Evolutionary conservation across 257 asterid species (phyloP).

Genomic region (Gentiana dahurica): DNA sequence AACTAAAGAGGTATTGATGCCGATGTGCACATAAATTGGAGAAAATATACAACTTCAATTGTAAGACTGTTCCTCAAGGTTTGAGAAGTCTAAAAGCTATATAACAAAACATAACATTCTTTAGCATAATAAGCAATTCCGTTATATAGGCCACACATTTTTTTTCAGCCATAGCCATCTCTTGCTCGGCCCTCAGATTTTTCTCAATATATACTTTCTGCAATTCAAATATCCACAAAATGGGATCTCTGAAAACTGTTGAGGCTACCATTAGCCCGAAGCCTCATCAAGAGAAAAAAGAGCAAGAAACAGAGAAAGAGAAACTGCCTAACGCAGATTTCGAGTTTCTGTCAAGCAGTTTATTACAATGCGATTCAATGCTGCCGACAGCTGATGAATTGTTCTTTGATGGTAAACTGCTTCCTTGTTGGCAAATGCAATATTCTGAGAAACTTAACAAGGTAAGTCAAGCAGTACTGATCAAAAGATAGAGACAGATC

Average conservation of each 20-base stretch:
- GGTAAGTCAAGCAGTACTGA: constrained; percentile 36
- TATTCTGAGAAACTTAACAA: constrained; percentile 42
- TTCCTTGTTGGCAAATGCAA: constrained; percentile 56
- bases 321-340: constrained; percentile 33
- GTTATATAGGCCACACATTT: no score
- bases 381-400: constrained; percentile 77
- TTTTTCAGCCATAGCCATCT: no score
- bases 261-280: constrained; percentile 40
- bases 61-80: no score
- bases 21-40: no score
- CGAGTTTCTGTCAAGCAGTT: constrained; percentile 55
- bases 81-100: no score
- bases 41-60: no score
- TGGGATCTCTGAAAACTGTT: no score
- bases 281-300: constrained; percentile 21
- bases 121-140: no score
- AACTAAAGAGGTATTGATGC: no score
- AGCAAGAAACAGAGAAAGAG: constrained; percentile 13
- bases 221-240: constrained; percentile 57
- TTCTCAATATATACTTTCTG: constrained; percentile 75
- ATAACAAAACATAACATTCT: no score
- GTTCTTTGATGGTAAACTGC: constrained; percentile 60
- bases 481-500: not conserved
- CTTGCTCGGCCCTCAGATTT: constrained; percentile 37
- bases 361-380: constrained; percentile 1